These are phyloP conservation scores for Ricinus communis DNA, from an alignment of 345 rosid species.

Conservation along the genomic window DNA sequence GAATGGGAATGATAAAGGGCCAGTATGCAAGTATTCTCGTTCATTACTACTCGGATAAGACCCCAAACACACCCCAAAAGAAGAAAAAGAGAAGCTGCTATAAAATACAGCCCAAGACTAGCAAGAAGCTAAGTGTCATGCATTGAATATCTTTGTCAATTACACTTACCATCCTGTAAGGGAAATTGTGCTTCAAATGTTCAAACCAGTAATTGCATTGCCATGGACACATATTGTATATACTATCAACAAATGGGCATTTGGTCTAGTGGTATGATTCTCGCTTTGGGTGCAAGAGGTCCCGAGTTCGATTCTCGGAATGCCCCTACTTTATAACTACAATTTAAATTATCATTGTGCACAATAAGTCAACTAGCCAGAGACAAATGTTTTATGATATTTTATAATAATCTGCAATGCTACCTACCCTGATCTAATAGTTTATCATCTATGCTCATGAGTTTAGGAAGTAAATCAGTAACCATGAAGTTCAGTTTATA, in stretches of 20 bases:
- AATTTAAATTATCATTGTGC: too few species aligned
- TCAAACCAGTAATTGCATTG: too few species aligned
- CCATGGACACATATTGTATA: too few species aligned
- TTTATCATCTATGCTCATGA: too few species aligned
- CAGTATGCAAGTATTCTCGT: not conserved
- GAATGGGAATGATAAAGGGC: not conserved
- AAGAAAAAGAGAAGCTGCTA: too few species aligned
- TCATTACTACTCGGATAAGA: not conserved
- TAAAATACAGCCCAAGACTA: not conserved
- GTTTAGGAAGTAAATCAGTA: not conserved
- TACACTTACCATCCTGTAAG: too few species aligned
- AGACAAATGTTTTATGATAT: not conserved
- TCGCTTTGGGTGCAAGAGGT: conserved; percentile 90
- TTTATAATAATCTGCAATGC: not conserved
- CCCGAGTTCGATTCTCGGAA: conserved; percentile 80
- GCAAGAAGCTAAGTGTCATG: not conserved
- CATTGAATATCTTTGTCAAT: not conserved
- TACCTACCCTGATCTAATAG: not conserved
- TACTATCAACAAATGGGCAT: conserved; percentile 42
- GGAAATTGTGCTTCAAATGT: too few species aligned
- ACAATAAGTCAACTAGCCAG: too few species aligned
- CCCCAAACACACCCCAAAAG: not conserved
- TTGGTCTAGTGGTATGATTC: conserved; percentile 94
- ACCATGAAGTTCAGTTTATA: not conserved
- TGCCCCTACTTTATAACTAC: conserved; percentile 46